Percentiles rank a stretch among this genome's conserved stretches.
These are phyloP conservation scores for Nelumbo lutea DNA, from an alignment of 164 flowering plant genomes.

Conservation along the genomic window DNA sequence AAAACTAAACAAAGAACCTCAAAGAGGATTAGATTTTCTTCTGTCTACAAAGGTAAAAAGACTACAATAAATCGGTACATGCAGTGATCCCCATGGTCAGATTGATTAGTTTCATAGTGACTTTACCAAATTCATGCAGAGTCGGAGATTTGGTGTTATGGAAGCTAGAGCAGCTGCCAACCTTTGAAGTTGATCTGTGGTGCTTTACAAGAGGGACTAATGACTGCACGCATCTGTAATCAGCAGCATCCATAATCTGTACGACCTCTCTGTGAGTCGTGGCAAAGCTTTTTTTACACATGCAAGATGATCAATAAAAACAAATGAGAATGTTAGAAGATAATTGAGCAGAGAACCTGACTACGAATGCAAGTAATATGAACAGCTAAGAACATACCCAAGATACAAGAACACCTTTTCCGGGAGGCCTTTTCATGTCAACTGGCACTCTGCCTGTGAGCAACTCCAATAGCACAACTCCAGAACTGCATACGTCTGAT, in stretches of 20 bases:
- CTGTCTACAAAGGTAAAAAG: too few relatives aligned
- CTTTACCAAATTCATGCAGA: constrained; percentile 12
- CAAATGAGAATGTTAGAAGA: too few relatives aligned
- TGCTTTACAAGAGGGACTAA: constrained; percentile 73
- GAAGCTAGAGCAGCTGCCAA: constrained; percentile 44
- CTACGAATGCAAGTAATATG: too few relatives aligned
- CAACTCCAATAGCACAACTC: constrained; percentile 94
- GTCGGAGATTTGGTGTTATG: constrained; percentile 38
- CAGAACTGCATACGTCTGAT: constrained; percentile 96
- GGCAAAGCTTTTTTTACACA: constrained; percentile 66
- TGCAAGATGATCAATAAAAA: background rate
- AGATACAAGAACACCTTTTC: constrained; percentile 86
- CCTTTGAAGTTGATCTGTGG: constrained; percentile 44
- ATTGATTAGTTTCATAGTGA: background rate
- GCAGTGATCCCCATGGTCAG: too few relatives aligned
- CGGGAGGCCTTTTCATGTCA: constrained; percentile 74
- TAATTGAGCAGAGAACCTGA: too few relatives aligned
- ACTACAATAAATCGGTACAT: too few relatives aligned
- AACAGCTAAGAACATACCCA: constrained; percentile 60
- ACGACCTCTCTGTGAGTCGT: constrained; percentile 75
- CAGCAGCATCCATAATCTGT: constrained; percentile 88
- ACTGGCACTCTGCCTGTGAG: constrained; percentile 95
- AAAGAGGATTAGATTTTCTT: too few relatives aligned
- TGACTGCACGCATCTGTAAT: constrained; percentile 99
- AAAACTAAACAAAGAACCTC: too few relatives aligned